Conservation (phyloP, 805 yeast species). For the Debaryomyces prosopidis region DNA sequence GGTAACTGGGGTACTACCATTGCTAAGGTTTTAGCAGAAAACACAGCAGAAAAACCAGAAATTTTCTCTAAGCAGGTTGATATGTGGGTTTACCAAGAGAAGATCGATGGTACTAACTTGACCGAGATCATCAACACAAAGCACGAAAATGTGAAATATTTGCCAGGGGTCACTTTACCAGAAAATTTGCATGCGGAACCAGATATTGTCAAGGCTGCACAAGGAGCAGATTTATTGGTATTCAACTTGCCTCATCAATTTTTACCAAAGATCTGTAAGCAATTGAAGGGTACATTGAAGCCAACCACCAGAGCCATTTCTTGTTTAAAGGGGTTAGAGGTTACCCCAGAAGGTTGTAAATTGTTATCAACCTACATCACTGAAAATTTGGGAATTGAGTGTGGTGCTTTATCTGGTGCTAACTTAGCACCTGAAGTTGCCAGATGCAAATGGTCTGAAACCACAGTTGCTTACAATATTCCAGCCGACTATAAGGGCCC, state of each 20-base stretch:
- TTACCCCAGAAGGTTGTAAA: slow-evolving; percentile 80
- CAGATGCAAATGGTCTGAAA: slow-evolving; percentile 92
- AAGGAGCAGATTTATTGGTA: slow-evolving; percentile 80
- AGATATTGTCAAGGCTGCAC: slow-evolving; percentile 70
- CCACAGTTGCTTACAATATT: slow-evolving; percentile 86
- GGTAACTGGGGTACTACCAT: slow-evolving; percentile 99
- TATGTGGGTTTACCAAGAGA: slow-evolving; percentile 97
- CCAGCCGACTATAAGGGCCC: slow-evolving; percentile 70
- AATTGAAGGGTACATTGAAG: slow-evolving; percentile 73
- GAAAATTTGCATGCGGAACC: slow-evolving; percentile 87
- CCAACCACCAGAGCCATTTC: slow-evolving; percentile 84
- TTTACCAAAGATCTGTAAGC: slow-evolving; percentile 71
- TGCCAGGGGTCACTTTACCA: slow-evolving; percentile 88
- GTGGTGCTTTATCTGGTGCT: slow-evolving; percentile 98
- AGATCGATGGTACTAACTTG: slow-evolving; percentile 71
- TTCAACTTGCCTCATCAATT: slow-evolving; percentile 98
- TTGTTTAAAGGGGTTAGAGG: slow-evolving; percentile 94
- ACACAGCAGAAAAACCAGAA: slow-evolving; percentile 67
- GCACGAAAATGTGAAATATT: slow-evolving; percentile 93
- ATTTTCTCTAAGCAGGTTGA: slow-evolving; percentile 73
- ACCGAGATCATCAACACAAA: slow-evolving; percentile 87
- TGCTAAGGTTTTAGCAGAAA: slow-evolving; percentile 93
- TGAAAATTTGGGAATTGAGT: slow-evolving; percentile 77
- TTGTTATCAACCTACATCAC: slow-evolving; percentile 78
- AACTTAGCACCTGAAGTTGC: slow-evolving; percentile 98